Conservation (phyloP, 768 basidiomycete genomes). For the Tulasnella calospora region DNA sequence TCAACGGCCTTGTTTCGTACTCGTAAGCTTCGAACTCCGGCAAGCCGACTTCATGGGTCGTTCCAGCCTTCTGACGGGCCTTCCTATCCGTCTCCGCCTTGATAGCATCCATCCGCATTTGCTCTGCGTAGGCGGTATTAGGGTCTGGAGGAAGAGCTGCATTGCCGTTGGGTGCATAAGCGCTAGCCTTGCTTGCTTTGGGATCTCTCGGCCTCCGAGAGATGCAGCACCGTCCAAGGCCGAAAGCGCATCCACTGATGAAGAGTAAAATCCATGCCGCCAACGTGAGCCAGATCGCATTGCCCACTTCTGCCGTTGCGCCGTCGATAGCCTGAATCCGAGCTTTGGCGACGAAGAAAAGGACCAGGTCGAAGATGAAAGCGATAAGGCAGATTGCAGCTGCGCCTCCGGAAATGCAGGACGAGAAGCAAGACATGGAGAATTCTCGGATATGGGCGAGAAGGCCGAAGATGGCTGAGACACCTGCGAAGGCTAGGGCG, state of each 20-base stretch:
- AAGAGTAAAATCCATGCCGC: conserved; percentile 81
- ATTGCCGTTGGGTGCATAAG: conserved; percentile 31
- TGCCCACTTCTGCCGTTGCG: conserved; percentile 77
- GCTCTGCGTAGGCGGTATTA: conserved; percentile 49
- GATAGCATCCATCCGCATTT: conserved; percentile 74
- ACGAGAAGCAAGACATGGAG: conserved; percentile 78
- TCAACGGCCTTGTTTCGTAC: conserved; percentile 58
- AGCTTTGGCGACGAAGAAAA: conserved; percentile 85
- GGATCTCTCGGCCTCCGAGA: conserved; percentile 43
- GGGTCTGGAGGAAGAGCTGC: conserved; percentile 16
- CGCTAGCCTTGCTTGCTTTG: conserved; percentile 33
- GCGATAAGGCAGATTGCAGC: conserved; percentile 75
- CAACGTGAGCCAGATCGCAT: conserved; percentile 85
- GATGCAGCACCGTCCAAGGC: conserved; percentile 81
- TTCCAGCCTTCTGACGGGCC: conserved; percentile 50
- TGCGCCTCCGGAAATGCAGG: conserved; percentile 74
- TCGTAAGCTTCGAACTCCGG: conserved; percentile 73
- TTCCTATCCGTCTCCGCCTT: conserved; percentile 84
- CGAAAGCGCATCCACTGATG: conserved; percentile 85
- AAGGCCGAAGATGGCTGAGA: conserved; percentile 73
- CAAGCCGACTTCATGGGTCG: conserved; percentile 54
- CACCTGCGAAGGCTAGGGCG: conserved; percentile 67
- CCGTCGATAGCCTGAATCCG: conserved; percentile 71
- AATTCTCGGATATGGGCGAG: conserved; percentile 84
- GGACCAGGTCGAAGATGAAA: conserved; percentile 85